These are phyloP conservation scores for Debaryomyces subglobosus DNA, from an alignment of 1,139 yeast genomes.

Conservation along the genomic window DNA sequence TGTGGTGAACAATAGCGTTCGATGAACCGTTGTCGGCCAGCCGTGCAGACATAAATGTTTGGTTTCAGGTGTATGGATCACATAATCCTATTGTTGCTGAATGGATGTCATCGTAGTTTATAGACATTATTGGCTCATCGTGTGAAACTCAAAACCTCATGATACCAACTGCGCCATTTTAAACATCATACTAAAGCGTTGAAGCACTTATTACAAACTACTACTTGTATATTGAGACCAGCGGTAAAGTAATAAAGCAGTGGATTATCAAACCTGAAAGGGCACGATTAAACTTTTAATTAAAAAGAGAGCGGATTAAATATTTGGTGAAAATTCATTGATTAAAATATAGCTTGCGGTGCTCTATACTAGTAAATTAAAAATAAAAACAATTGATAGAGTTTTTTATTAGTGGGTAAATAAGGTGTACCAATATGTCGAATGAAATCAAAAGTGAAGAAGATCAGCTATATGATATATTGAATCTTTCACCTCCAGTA, in stretches of 20 bases:
- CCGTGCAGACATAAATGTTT: background rate
- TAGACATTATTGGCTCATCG: background rate
- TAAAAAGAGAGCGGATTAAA: background rate
- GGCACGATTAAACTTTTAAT: background rate
- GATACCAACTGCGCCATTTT: constrained; percentile 7
- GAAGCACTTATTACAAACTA: background rate
- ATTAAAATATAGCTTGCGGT: background rate
- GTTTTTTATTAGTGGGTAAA: background rate
- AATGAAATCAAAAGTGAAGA: constrained; percentile 21
- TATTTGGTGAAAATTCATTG: background rate
- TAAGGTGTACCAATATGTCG: background rate
- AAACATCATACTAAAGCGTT: background rate
- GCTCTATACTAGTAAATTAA: background rate
- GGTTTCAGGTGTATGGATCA: background rate
- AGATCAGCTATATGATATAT: constrained; percentile 29
- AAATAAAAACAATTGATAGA: background rate
- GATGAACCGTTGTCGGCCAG: background rate
- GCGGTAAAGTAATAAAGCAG: background rate
- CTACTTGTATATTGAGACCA: background rate
- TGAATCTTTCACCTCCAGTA: constrained; percentile 22
- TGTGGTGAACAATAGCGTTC: background rate
- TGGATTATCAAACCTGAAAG: background rate
- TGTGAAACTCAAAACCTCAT: background rate
- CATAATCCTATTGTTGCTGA: background rate
- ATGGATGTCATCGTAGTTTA: background rate